Percentiles rank a stretch among this genome's conserved stretches.
phyloP scores from a whole-genome alignment of 2,329 filamentous ascomycete genomes.

The Aspergillus luchuensis region DNA sequence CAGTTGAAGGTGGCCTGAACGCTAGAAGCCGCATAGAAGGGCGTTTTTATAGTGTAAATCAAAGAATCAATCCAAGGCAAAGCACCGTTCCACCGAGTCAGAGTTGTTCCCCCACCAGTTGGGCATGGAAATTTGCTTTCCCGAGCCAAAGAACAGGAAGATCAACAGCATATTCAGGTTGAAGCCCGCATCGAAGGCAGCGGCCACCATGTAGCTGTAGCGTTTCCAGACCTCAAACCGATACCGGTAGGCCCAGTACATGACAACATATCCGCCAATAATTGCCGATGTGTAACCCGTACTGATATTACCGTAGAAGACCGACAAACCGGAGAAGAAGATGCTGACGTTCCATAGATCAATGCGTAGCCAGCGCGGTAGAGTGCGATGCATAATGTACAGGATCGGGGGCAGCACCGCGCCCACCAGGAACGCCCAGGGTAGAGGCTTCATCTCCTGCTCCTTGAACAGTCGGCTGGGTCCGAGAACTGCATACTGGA shows the following conservation, averaged over 20 bases:
- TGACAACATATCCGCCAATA: constrained; percentile 62
- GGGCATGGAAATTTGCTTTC: constrained; percentile 61
- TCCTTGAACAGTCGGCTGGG: constrained; percentile 34
- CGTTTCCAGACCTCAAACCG: constrained; percentile 60
- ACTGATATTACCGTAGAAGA: constrained; percentile 64
- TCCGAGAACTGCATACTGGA: constrained; percentile 62
- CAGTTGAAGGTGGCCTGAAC: background rate
- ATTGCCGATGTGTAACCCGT: constrained; percentile 61
- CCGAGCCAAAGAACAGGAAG: constrained; percentile 62
- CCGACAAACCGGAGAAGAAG: constrained; percentile 58
- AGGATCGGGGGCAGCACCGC: constrained; percentile 39
- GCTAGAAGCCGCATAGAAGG: background rate
- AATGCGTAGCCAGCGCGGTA: constrained; percentile 55
- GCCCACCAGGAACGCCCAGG: constrained; percentile 37
- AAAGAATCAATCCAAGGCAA: constrained; percentile 46
- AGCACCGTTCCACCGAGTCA: constrained; percentile 59
- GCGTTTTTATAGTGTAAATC: background rate
- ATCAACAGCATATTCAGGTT: constrained; percentile 64
- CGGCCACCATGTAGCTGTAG: constrained; percentile 64
- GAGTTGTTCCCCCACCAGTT: constrained; percentile 65
- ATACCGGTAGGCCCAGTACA: constrained; percentile 60
- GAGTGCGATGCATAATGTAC: constrained; percentile 55
- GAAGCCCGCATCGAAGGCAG: constrained; percentile 64
- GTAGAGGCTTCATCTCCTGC: constrained; percentile 31
- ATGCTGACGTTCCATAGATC: constrained; percentile 65